Percentiles rank a stretch among this genome's conserved stretches.
Conservation (phyloP, 805 yeast genomes). For the Jamesozyma lodderae region DNA sequence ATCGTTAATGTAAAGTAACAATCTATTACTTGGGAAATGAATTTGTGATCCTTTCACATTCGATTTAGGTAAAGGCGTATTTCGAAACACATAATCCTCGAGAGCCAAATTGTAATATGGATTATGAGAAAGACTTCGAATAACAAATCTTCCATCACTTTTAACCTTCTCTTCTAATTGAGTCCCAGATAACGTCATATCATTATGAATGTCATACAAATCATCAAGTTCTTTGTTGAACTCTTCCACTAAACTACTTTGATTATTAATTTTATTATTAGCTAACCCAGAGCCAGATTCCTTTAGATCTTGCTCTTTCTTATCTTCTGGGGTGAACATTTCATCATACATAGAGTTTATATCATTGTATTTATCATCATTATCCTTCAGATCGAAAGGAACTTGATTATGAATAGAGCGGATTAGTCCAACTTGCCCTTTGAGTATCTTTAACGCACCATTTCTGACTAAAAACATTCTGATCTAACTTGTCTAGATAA, state of each 20-base stretch:
- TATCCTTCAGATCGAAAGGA: constrained; percentile 17
- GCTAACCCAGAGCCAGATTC: no score
- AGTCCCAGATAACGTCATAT: constrained; percentile 6
- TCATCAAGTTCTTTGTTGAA: constrained; percentile 29
- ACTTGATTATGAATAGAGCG: constrained; percentile 1
- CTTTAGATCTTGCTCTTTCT: no score
- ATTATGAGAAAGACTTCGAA: constrained; percentile 40
- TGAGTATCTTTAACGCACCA: no score
- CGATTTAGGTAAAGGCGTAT: constrained; percentile 38
- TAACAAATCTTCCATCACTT: constrained; percentile 47
- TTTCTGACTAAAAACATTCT: no score
- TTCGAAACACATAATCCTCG: constrained; percentile 67
- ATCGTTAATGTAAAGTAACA: constrained; percentile 64
- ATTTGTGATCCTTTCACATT: not conserved
- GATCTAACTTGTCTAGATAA: no score
- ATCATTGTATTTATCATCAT: constrained; percentile 24
- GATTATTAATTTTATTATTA: no score
- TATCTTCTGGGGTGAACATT: constrained; percentile 25
- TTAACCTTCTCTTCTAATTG: constrained; percentile 21
- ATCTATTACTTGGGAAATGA: constrained; percentile 34
- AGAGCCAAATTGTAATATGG: constrained; percentile 75
- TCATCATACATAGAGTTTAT: constrained; percentile 31
- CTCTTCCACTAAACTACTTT: constrained; percentile 26
- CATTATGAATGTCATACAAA: constrained; percentile 17
- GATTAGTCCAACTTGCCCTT: no score